A percentile compares a stretch with the other conserved stretches of the same genome.
These are phyloP conservation scores for Gryganskiella cystojenkinii DNA, from an alignment of 192 early-diverging fungal genomes.

Conservation along the genomic window DNA sequence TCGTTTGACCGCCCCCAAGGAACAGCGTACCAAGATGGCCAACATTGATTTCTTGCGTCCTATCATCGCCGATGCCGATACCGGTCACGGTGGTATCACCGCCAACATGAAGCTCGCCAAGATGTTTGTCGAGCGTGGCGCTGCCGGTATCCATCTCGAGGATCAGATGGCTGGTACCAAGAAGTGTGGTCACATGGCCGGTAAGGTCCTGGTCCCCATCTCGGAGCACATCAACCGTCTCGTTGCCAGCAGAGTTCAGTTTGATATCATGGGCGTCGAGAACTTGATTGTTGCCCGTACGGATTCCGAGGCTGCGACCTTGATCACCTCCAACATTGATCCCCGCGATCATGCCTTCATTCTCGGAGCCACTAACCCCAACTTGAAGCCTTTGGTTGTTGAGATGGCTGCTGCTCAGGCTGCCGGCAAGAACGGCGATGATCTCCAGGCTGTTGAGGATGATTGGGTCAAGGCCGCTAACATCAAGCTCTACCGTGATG, in stretches of 20 bases:
- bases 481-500: constrained; percentile 84
- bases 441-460: constrained; percentile 85
- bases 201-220: constrained; percentile 98
- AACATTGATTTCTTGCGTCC: constrained; percentile 91
- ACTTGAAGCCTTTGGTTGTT: constrained; percentile 72
- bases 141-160: constrained; percentile 93
- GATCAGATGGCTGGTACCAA: constrained; percentile 96
- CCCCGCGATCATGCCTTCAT: constrained; percentile 96
- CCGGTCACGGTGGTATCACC: constrained; percentile 98
- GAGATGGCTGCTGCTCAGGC: constrained; percentile 87
- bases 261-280: constrained; percentile 98
- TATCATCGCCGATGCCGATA: constrained; percentile 98
- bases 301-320: constrained; percentile 96
- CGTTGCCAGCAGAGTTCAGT: constrained; percentile 94
- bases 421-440: constrained; percentile 75
- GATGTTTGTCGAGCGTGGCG: constrained; percentile 97
- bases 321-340: constrained; percentile 97
- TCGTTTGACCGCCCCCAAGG: constrained; percentile 74
- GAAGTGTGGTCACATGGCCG: constrained; percentile 99
- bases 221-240: constrained; percentile 98
- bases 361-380: constrained; percentile 90
- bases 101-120: constrained; percentile 97
- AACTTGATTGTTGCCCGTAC: constrained; percentile 94
- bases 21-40: constrained; percentile 75
- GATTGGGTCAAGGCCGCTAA: constrained; percentile 84